These are phyloP conservation scores for Vaccinium corymbosum DNA, from an alignment of 148 eudicot species.

Conservation along the genomic window DNA sequence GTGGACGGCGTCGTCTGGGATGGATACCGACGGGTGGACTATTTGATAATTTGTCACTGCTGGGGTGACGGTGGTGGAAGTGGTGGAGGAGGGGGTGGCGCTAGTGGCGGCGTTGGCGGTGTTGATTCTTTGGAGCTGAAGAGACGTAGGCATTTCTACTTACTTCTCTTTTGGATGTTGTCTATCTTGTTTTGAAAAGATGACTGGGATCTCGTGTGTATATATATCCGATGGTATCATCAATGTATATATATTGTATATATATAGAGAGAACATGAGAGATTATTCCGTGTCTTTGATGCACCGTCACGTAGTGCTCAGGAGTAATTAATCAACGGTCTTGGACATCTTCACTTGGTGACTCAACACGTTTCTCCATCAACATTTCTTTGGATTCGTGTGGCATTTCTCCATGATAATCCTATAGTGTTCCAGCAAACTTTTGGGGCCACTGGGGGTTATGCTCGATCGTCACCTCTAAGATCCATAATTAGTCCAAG, in stretches of 20 bases:
- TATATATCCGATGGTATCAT: background rate
- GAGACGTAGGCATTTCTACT: constrained; percentile 51
- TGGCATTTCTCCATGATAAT: too few species aligned
- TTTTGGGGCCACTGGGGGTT: too few species aligned
- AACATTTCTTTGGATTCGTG: too few species aligned
- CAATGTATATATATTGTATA: background rate
- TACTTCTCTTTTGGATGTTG: background rate
- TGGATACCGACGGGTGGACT: constrained; percentile 26
- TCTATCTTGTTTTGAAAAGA: background rate
- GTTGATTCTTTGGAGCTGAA: constrained; percentile 39
- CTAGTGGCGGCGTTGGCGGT: constrained; percentile 18
- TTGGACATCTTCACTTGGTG: too few species aligned
- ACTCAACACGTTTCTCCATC: too few species aligned
- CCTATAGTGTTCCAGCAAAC: too few species aligned
- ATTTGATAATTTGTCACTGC: constrained; percentile 3
- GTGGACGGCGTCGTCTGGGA: constrained; percentile 31
- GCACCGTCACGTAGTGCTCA: background rate
- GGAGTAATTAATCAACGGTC: too few species aligned
- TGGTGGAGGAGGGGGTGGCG: constrained; percentile 2
- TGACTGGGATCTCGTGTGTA: background rate
- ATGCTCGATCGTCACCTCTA: too few species aligned
- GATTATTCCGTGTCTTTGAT: background rate
- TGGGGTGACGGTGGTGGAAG: constrained; percentile 1
- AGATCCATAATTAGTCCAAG: too few species aligned
- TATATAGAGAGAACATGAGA: background rate